Base-by-base conservation (phyloP, 2,329 filamentous ascomycete species). In the Lachnellula suecica region DNA sequence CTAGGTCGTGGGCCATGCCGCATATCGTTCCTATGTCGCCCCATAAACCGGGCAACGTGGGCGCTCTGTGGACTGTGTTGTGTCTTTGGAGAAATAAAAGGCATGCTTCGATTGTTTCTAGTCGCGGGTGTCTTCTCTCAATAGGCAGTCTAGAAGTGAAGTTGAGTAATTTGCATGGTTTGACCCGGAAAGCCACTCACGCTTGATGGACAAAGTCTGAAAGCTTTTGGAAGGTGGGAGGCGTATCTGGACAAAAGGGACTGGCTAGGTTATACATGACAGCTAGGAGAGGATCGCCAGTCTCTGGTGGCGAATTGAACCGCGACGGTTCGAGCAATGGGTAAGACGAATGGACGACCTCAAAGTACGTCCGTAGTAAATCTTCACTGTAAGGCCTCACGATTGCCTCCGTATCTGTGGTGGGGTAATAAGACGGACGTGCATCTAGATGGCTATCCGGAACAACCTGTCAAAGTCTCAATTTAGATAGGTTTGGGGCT, bases 1-100 rank as follows among this genome's bases (percentile, higher is more conserved):
- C 65, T 7, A 67, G 58, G 25, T 64, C 63, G 44, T 68, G 60
- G 2, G 62, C 61, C 29, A 63, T 57, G 25, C 61, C 61, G 13
- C 59, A 53, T 8, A 62, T 25, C 10, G 56, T 44, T 31, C 59
- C 59, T 11, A 61, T 49, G 17, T 55, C 51, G 20, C 53, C 47
- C 43, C 51, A 52, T 9, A 59, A 44, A 10, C 56, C 57, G 23
- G 58, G 52, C 19, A 56, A 48, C 1, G 53, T 56, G 13, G 54
- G 47, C 22, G n/a, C n/a, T n/a, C n/a, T n/a, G n/a, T 59, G 52
- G 22, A 51, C 52, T 2, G 51, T 40, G 11, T 47, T 57, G 27
- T 58, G 47, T 9, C 55, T 56, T 37, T 64, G 60, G 19, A 63
- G 53, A 25, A 52, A 48, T 1, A 64, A 54, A 3, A 64, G 50